A percentile compares a stretch with the other conserved stretches of the same genome.
These are phyloP conservation scores for California macrophylla DNA, from an alignment of 441 rosid genomes.

Conservation along the genomic window DNA sequence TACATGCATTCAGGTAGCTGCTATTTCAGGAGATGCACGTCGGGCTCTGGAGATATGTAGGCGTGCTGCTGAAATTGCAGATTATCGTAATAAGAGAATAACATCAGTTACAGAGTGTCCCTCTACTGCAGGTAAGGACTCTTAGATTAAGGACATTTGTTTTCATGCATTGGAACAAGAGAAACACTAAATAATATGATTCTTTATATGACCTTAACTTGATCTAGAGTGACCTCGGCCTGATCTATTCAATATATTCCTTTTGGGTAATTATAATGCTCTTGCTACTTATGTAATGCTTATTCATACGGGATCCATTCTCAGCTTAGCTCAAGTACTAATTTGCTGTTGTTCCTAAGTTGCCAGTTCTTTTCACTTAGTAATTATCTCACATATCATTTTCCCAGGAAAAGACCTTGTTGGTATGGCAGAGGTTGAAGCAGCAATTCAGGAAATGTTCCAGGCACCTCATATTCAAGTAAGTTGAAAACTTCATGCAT, in stretches of 20 bases:
- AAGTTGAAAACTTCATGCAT: conserved; percentile 23
- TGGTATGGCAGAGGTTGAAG: conserved; percentile 73
- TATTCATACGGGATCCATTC: not conserved
- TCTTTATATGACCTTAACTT: not conserved
- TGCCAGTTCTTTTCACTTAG: not conserved
- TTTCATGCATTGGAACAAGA: not conserved
- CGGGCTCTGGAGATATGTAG: conserved; percentile 94
- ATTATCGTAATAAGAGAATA: conserved; percentile 45
- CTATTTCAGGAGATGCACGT: conserved; percentile 95
- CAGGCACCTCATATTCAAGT: conserved; percentile 98
- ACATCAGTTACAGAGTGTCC: conserved; percentile 16
- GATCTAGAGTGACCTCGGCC: not conserved
- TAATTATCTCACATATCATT: conserved; percentile 11
- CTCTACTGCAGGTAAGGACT: conserved; percentile 30
- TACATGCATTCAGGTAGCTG: conserved; percentile 55
- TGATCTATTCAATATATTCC: not conserved
- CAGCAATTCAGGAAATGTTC: conserved; percentile 93
- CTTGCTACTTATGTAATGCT: not conserved
- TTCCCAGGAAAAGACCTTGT: conserved; percentile 50
- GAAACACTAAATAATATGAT: not conserved
- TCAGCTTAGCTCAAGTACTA: not conserved
- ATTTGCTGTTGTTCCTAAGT: not conserved
- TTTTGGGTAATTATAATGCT: not conserved
- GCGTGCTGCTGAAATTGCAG: conserved; percentile 90
- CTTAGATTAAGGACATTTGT: not conserved